These are phyloP conservation scores for Pleurotus pulmonarius DNA, from an alignment of 768 basidiomycete genomes.

Conservation along the genomic window DNA sequence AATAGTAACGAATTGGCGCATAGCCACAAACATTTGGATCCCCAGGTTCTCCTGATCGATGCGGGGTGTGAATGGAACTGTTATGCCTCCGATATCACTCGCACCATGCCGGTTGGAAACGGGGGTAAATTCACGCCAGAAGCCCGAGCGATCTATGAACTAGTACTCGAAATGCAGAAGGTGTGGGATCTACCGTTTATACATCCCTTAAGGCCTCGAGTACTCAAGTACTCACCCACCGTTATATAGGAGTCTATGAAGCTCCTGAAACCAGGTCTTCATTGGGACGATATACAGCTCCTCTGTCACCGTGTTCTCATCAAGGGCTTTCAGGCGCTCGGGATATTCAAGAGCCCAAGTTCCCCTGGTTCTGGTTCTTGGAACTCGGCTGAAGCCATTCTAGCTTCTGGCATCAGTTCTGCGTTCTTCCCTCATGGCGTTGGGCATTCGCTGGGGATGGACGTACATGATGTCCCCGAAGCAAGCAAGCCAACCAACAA, in stretches of 20 bases:
- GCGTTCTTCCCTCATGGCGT: slow-evolving; percentile 96
- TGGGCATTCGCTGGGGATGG: slow-evolving; percentile 88
- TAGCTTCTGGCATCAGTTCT: slow-evolving; percentile 70
- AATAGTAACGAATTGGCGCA: slow-evolving; percentile 42
- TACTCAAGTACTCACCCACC: neutral
- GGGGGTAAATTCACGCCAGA: slow-evolving; percentile 84
- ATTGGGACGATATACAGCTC: slow-evolving; percentile 88
- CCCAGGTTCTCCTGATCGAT: slow-evolving; percentile 86
- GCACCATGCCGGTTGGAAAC: slow-evolving; percentile 92
- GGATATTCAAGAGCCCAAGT: slow-evolving; percentile 71
- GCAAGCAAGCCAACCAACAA: slow-evolving; percentile 72
- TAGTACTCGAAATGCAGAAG: slow-evolving; percentile 90
- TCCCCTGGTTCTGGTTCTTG: slow-evolving; percentile 46
- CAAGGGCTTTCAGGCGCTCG: slow-evolving; percentile 74
- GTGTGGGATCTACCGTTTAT: slow-evolving; percentile 30
- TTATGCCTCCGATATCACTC: slow-evolving; percentile 56
- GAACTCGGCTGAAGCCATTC: slow-evolving; percentile 65
- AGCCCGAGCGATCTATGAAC: slow-evolving; percentile 75
- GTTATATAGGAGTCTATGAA: slow-evolving; percentile 60
- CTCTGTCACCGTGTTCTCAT: slow-evolving; percentile 82
- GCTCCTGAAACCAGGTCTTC: slow-evolving; percentile 67
- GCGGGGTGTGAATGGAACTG: slow-evolving; percentile 87
- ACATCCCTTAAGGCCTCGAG: slow-evolving; percentile 5
- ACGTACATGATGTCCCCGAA: slow-evolving; percentile 89
- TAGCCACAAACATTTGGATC: slow-evolving; percentile 36